Evolutionary conservation across 2,329 filamentous ascomycete genomes (phyloP).

Genomic region (Talaromyces sp.): DNA sequence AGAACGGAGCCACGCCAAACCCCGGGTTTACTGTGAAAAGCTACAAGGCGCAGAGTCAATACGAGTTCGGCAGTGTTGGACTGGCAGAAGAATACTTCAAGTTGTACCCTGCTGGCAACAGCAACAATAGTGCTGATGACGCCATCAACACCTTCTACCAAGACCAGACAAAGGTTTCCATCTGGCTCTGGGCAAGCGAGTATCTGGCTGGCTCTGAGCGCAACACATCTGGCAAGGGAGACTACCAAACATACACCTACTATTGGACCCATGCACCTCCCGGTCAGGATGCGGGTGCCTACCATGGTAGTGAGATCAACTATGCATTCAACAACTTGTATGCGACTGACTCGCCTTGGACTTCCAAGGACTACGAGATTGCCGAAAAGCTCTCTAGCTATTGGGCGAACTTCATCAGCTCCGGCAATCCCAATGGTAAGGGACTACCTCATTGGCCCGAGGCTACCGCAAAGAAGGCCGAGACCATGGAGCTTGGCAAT

Average conservation of each 20-base stretch:
- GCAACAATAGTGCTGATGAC: background rate
- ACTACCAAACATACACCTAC: background rate
- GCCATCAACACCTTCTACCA: background rate
- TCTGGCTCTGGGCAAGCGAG: conserved; percentile 3
- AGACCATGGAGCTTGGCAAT: background rate
- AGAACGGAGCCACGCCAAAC: background rate
- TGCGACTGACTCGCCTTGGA: conserved; percentile 1
- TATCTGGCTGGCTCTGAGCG: background rate
- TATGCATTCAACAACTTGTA: conserved; percentile 3
- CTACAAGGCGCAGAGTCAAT: background rate
- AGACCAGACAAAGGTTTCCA: background rate
- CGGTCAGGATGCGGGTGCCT: conserved; percentile 1
- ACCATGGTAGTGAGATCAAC: conserved; percentile 4
- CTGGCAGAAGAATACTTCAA: background rate
- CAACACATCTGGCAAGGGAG: background rate
- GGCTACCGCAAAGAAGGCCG: background rate
- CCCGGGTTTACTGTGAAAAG: background rate
- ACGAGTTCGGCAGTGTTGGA: conserved; percentile 1
- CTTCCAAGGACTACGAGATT: background rate
- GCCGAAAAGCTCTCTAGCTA: conserved; percentile 1
- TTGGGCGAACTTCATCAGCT: background rate
- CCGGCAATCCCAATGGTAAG: background rate
- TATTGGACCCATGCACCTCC: conserved; percentile 1
- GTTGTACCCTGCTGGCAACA: background rate
- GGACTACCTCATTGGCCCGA: background rate